Evolutionary conservation across 129 eudicot species (phyloP).

Genomic region (Flaveria trinervia): DNA sequence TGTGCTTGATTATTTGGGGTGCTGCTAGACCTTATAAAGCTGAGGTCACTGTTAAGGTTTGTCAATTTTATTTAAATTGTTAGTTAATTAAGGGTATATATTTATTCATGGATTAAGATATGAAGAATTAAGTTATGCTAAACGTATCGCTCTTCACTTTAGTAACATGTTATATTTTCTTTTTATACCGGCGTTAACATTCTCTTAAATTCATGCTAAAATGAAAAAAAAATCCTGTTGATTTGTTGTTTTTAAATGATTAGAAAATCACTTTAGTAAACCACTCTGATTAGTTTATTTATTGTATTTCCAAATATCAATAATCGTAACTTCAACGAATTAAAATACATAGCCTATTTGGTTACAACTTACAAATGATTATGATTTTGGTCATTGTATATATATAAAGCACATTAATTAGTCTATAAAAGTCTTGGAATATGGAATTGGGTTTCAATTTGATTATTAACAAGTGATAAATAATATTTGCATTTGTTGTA

Average conservation of each 20-base stretch:
- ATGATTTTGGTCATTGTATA: neutral
- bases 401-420: neutral
- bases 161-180: no score
- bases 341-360: no score
- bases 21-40: constrained; percentile 81
- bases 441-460: neutral
- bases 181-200: no score
- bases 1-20: constrained; percentile 96
- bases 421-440: neutral
- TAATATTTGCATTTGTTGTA: constrained; percentile 34
- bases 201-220: no score
- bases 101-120: neutral
- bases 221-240: no score
- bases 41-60: constrained; percentile 78
- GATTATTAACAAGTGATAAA: neutral
- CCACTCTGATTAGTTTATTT: no score
- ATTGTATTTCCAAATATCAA: no score
- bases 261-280: no score
- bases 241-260: no score
- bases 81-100: neutral
- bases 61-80: neutral
- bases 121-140: neutral
- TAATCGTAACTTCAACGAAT: no score
- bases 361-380: neutral
- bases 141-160: no score